Conservation (phyloP, 371 early-diverging fungal species). For the Mycotypha africana region DNA sequence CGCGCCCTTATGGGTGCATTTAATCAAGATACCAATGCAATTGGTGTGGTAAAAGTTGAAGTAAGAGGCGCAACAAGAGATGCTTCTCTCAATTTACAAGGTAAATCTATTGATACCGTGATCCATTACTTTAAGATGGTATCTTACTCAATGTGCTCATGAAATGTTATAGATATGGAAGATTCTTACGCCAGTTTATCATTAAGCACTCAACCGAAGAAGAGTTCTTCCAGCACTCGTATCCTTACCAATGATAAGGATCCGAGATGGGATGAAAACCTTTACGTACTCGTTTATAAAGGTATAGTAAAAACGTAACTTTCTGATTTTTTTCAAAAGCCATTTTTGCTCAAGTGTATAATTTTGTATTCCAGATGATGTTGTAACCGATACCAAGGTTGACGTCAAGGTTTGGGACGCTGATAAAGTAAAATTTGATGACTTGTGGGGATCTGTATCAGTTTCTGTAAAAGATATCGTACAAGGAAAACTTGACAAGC, state of each 20-base stretch:
- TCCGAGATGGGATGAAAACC: constrained; percentile 36
- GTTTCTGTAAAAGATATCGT: constrained; percentile 28
- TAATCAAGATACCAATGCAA: constrained; percentile 28
- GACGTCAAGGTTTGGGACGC: constrained; percentile 45
- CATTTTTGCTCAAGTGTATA: neutral
- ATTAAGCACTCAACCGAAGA: constrained; percentile 33
- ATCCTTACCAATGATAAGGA: constrained; percentile 38
- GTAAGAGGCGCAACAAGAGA: constrained; percentile 25
- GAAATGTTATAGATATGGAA: constrained; percentile 25
- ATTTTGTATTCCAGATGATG: constrained; percentile 20
- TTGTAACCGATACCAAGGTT: constrained; percentile 28
- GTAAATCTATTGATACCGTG: too few species aligned
- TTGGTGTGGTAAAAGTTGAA: constrained; percentile 34
- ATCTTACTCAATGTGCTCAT: too few species aligned
- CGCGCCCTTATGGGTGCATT: constrained; percentile 25
- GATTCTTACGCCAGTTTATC: constrained; percentile 35
- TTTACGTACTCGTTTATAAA: constrained; percentile 27
- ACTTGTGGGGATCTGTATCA: constrained; percentile 35
- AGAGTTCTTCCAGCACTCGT: constrained; percentile 27
- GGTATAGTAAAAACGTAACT: constrained; percentile 14
- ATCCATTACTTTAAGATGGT: too few species aligned
- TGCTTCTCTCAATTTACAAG: constrained; percentile 14
- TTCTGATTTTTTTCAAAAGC: too few species aligned
- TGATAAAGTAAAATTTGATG: constrained; percentile 38
- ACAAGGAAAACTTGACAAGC: constrained; percentile 24